Evolutionary conservation across 2,329 filamentous ascomycete species (phyloP).

Genomic region (Periglandula ipomoeae): DNA sequence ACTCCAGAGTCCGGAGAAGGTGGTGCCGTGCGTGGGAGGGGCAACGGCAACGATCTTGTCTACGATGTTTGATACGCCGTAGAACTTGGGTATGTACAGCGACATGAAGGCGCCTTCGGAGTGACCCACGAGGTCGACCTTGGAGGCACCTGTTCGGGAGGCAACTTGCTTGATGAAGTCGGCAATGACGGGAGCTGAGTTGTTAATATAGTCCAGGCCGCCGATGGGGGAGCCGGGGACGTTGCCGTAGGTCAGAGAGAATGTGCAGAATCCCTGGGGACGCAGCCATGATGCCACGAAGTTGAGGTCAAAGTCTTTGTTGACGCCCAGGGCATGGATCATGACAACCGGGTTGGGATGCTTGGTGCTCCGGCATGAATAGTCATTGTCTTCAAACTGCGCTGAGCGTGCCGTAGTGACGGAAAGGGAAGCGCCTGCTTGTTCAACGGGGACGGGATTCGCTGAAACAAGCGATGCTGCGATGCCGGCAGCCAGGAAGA

Average conservation of each 20-base stretch:
- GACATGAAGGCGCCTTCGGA: constrained; percentile 14
- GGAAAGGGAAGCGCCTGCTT: no score
- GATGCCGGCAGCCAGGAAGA: no score
- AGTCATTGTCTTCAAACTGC: constrained; percentile 1
- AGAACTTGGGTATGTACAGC: constrained; percentile 14
- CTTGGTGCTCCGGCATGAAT: background rate
- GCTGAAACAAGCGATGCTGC: no score
- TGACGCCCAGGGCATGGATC: constrained; percentile 14
- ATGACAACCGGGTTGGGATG: constrained; percentile 14
- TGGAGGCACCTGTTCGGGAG: constrained; percentile 10
- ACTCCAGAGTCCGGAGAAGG: constrained; percentile 10
- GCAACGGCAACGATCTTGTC: constrained; percentile 13
- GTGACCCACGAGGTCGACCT: constrained; percentile 16
- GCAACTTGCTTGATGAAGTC: constrained; percentile 11
- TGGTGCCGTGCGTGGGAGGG: constrained; percentile 16
- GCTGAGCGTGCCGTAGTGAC: no score
- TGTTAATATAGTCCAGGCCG: constrained; percentile 12
- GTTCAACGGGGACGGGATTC: no score
- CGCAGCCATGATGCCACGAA: constrained; percentile 12
- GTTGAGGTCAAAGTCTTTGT: constrained; percentile 12
- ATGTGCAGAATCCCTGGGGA: constrained; percentile 13
- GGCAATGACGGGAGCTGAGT: constrained; percentile 13
- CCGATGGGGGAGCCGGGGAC: constrained; percentile 9
- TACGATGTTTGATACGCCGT: constrained; percentile 8
- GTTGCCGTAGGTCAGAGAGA: constrained; percentile 13